Base-by-base conservation (phyloP, 805 yeast genomes). In the Wickerhamomyces subpelliculosus region DNA sequence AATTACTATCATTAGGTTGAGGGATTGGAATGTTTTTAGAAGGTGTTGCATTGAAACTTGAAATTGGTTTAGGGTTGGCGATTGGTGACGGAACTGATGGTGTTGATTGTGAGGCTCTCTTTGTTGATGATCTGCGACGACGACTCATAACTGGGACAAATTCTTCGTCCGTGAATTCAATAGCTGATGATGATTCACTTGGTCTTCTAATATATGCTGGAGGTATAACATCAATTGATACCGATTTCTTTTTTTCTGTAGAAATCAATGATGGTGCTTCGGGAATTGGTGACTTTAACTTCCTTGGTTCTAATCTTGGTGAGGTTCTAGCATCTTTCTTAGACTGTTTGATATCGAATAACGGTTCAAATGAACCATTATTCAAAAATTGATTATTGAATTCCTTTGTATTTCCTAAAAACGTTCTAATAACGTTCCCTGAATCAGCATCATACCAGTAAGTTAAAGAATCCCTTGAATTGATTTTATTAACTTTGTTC, bases 301-400 rank as follows among this genome's bases (percentile, higher is more conserved):
- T 45, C 10, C 40, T 37, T 3, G 51, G 32, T 17, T 45, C 50
- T 8, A 37, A 6, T 27, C 37, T 48, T 30, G 52, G 51, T 13
- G 46, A 36, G n/a, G n/a, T n/a, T 18, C 35, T 47, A 35, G 36
- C 20, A n/a, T 45, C 49, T 29, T 41, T 41, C 39, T 48, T 51
- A 8, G 42, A 18, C 8, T 41, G 32, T 27, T 44, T 41, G 2
- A 51, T 29, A 39, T 67, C 70, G 40, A 65, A 53, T 12, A 60
- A 36, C 2, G 71, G 69, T n/a, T 51, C 54, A 39, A 65, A 67
- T 8, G 43, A 32, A 13, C 59, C 62, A 22, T 57, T 49, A 8
- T 59, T 62, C 41, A 73, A 57, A 40, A 70, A 73, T 5, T 54
- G 51, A 16, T 59, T 60, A 41, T 74, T 72, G 48, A 65, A 73